Evolutionary conservation across 2,329 filamentous ascomycete species (phyloP).

Genomic region (Chrysosphaeria jannelii): DNA sequence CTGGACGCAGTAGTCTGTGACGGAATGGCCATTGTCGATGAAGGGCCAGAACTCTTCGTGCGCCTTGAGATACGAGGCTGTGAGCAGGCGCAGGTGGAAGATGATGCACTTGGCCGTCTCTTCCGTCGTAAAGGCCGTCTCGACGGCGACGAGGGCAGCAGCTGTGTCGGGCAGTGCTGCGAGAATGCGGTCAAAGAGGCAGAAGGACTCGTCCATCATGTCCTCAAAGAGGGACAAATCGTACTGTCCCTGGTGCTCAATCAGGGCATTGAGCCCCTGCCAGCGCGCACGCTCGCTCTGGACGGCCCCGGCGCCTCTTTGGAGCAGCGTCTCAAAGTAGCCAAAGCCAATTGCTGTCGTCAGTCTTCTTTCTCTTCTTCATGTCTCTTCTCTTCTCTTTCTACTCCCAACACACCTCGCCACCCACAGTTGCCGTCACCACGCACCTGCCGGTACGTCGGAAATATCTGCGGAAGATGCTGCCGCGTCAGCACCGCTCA

Average conservation of each 20-base stretch:
- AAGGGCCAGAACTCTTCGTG: constrained; percentile 45
- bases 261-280: constrained; percentile 35
- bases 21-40: constrained; percentile 23
- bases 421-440: constrained; percentile 94
- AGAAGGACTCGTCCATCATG: constrained; percentile 47
- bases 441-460: constrained; percentile 60
- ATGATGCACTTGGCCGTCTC: constrained; percentile 43
- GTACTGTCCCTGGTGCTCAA: constrained; percentile 43
- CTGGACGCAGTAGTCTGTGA: constrained; percentile 37
- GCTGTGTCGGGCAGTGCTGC: constrained; percentile 27
- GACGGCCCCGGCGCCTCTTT: constrained; percentile 33
- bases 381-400: too few species aligned
- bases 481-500: constrained; percentile 1
- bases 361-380: too few species aligned
- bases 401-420: constrained; percentile 75
- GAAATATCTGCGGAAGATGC: constrained; percentile 59
- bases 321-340: constrained; percentile 68
- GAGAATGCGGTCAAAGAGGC: constrained; percentile 33
- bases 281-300: constrained; percentile 44
- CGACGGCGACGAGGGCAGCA: constrained; percentile 21
- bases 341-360: constrained; percentile 61
- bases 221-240: constrained; percentile 45
- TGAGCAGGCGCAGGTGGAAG: constrained; percentile 58
- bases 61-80: constrained; percentile 57
- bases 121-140: constrained; percentile 43